Evolutionary conservation across 805 yeast species (phyloP).

Genomic region (Candida patagonica): DNA sequence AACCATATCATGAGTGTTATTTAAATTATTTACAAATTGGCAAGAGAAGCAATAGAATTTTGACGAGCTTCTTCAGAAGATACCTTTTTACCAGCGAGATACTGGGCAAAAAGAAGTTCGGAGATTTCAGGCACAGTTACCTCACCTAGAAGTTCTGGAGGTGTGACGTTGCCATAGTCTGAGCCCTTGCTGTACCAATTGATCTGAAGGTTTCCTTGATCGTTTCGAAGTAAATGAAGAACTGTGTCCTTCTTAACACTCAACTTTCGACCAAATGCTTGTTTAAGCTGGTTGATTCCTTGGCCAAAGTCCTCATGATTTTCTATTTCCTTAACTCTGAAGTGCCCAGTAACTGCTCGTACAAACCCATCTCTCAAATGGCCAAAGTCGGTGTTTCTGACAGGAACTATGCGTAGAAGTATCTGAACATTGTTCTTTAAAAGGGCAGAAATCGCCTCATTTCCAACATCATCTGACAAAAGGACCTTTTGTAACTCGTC

Average conservation of each 20-base stretch:
- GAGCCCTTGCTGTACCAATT: constrained; percentile 30
- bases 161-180: constrained; percentile 27
- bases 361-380: constrained; percentile 86
- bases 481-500: constrained; percentile 15
- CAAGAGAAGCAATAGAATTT: constrained; percentile 31
- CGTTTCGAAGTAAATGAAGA: constrained; percentile 46
- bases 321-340: constrained; percentile 39
- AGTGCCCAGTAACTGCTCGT: constrained; percentile 64
- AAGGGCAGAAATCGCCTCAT: constrained; percentile 39
- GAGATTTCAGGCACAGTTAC: constrained; percentile 56
- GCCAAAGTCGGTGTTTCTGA: constrained; percentile 82
- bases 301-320: constrained; percentile 38
- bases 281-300: constrained; percentile 62
- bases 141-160: constrained; percentile 40
- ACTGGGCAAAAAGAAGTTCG: constrained; percentile 62
- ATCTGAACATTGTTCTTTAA: background rate
- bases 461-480: constrained; percentile 43
- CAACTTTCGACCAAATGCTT: constrained; percentile 53
- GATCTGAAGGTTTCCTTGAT: constrained; percentile 38
- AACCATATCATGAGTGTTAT: constrained; percentile 4
- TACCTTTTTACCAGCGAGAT: constrained; percentile 62
- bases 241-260: constrained; percentile 69
- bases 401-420: constrained; percentile 70
- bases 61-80: constrained; percentile 47
- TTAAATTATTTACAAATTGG: background rate